Percentiles rank a stretch among this genome's conserved stretches.
phyloP scores from a whole-genome alignment of 306 rosid species.

The Medicago lupulina region DNA sequence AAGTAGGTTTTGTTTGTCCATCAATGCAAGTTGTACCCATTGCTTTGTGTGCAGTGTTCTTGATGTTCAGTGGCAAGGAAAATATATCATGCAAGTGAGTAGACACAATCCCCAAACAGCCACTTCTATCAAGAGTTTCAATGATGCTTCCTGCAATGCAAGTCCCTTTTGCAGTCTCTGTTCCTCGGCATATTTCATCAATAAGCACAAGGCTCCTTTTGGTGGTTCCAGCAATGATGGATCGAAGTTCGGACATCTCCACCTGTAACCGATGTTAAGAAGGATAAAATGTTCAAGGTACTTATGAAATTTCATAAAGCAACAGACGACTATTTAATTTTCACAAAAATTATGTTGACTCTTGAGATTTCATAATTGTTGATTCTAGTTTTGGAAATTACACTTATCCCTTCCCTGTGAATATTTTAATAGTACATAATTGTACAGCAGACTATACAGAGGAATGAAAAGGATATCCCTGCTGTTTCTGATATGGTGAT shows the following conservation, averaged over 20 bases:
- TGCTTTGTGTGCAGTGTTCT: constrained; percentile 72
- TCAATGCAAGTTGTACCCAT: constrained; percentile 73
- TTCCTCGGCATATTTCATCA: constrained; percentile 98
- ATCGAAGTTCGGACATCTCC: constrained; percentile 94
- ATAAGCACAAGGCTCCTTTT: constrained; percentile 88
- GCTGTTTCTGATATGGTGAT: neutral
- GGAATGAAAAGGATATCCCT: neutral
- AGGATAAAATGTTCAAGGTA: constrained; percentile 30
- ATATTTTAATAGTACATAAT: neutral
- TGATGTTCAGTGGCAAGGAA: constrained; percentile 69
- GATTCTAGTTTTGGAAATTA: constrained; percentile 8
- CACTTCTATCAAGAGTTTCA: constrained; percentile 78
- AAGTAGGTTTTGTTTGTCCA: constrained; percentile 83
- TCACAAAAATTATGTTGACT: constrained; percentile 1
- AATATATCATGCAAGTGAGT: constrained; percentile 95
- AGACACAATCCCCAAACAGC: constrained; percentile 91
- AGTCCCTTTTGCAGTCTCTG: constrained; percentile 96
- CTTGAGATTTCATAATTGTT: neutral
- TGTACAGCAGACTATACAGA: neutral
- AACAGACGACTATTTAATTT: constrained; percentile 22
- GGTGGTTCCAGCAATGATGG: constrained; percentile 71
- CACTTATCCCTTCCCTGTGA: neutral
- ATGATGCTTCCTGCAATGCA: constrained; percentile 94
- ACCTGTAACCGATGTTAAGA: constrained; percentile 61
- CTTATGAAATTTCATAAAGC: neutral